A percentile compares a stretch with the other conserved stretches of the same genome.
Conservation (phyloP, 192 early-diverging fungal species). For the Allomyces arbusculus region DNA sequence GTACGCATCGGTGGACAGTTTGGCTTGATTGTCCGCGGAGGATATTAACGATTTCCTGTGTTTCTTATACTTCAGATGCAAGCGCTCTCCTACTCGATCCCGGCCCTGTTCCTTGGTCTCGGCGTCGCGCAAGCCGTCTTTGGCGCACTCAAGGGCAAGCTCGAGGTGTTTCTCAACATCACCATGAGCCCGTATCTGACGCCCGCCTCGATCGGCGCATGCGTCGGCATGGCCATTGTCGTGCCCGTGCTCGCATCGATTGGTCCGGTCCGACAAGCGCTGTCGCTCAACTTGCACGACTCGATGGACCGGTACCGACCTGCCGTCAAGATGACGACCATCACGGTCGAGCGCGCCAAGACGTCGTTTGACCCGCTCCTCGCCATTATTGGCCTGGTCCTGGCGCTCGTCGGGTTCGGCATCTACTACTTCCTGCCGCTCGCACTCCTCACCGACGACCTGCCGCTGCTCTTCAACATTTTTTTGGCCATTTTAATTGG, state of each 20-base stretch:
- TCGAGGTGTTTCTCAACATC: constrained; percentile 7
- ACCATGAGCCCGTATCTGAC: constrained; percentile 2
- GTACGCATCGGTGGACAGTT: background rate
- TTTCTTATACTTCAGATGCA: constrained; percentile 4
- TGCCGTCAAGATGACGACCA: constrained; percentile 6
- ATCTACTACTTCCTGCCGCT: constrained; percentile 11
- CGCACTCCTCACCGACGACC: constrained; percentile 7
- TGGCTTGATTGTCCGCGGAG: too few species aligned
- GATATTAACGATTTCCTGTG: too few species aligned
- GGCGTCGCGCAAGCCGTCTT: constrained; percentile 5
- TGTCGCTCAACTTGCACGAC: constrained; percentile 8
- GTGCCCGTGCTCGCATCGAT: constrained; percentile 10
- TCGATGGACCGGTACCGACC: constrained; percentile 8
- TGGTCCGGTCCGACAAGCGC: constrained; percentile 6
- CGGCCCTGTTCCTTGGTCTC: constrained; percentile 8
- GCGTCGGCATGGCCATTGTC: constrained; percentile 6
- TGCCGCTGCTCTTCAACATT: constrained; percentile 10
- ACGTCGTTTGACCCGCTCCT: background rate
- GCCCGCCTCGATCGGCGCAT: background rate
- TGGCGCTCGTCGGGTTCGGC: constrained; percentile 4
- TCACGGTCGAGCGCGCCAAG: constrained; percentile 8
- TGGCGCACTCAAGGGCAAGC: constrained; percentile 1
- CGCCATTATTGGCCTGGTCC: constrained; percentile 1
- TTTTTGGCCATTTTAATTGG: constrained; percentile 10
- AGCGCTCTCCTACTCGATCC: constrained; percentile 10